These are phyloP conservation scores for Themeda triandra DNA, from an alignment of 176 grass and related monocot species.

Conservation along the genomic window DNA sequence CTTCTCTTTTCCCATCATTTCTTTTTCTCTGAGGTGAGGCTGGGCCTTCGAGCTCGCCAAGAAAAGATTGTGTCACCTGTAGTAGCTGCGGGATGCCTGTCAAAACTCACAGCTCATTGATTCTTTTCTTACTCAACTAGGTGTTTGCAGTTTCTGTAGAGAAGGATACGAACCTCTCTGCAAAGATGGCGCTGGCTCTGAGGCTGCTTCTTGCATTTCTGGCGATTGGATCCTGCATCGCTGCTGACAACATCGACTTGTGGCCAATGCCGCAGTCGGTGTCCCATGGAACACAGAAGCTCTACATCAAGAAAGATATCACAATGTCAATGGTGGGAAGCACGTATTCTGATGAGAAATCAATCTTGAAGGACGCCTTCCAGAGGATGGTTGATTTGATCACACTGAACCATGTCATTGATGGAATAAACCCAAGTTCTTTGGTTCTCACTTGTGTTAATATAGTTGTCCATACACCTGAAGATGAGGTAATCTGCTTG, in stretches of 20 bases:
- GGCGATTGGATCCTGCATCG: constrained; percentile 36
- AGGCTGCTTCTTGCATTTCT: constrained; percentile 50
- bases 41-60: not conserved
- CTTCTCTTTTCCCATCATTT: constrained; percentile 6
- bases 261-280: constrained; percentile 83
- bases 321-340: constrained; percentile 56
- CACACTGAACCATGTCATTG: constrained; percentile 46
- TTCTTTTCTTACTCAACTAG: constrained; percentile 18
- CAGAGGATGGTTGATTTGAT: constrained; percentile 60
- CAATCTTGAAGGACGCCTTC: constrained; percentile 83
- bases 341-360: constrained; percentile 59
- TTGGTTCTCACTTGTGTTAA: constrained; percentile 54
- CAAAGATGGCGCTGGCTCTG: constrained; percentile 26
- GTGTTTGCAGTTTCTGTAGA: not conserved
- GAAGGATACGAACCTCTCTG: not conserved
- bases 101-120: not conserved
- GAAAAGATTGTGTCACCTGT: constrained; percentile 3
- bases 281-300: constrained; percentile 53
- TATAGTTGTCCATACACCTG: constrained; percentile 50
- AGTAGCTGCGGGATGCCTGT: not conserved
- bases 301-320: constrained; percentile 68
- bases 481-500: constrained; percentile 53
- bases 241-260: constrained; percentile 45
- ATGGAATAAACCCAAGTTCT: constrained; percentile 34
- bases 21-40: constrained; percentile 13